Percentiles rank a stretch among this genome's conserved stretches.
These are phyloP conservation scores for Suillus bovinus DNA, from an alignment of 768 basidiomycete genomes.

Conservation along the genomic window DNA sequence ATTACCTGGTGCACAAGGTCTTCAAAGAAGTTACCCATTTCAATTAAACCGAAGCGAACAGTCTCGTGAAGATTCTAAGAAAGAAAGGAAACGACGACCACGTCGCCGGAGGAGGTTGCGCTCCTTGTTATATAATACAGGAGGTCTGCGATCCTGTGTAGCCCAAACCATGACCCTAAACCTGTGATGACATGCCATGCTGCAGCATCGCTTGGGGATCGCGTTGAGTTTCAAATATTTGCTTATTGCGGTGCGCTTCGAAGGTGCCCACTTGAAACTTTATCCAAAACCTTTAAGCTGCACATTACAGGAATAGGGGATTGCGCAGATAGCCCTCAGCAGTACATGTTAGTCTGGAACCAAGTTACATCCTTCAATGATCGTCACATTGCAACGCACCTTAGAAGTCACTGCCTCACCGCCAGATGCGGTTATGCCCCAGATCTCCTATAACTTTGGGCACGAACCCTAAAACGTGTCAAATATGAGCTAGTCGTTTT, in stretches of 20 bases:
- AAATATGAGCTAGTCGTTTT: neutral
- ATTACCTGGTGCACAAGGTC: slow-evolving; percentile 26
- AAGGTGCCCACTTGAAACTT: neutral
- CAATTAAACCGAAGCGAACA: neutral
- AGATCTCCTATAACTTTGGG: neutral
- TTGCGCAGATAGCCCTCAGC: neutral
- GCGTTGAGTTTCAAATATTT: neutral
- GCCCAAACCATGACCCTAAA: neutral
- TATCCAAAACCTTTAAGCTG: neutral
- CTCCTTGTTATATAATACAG: neutral
- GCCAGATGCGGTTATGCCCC: neutral
- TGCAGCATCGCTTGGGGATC: neutral
- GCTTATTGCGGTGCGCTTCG: neutral
- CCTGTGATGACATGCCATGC: neutral
- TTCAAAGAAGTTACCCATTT: slow-evolving; percentile 33
- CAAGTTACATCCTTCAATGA: neutral
- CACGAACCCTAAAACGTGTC: slow-evolving; percentile 1
- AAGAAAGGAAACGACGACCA: neutral
- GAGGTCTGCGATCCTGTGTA: neutral
- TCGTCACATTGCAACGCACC: neutral
- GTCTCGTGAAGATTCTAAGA: neutral
- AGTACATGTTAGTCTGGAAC: neutral
- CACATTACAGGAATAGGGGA: neutral
- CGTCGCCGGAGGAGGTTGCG: neutral
- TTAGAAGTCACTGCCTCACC: neutral